A percentile compares a stretch with the other conserved stretches of the same genome.
phyloP scores from a whole-genome alignment of 306 rosid genomes.

The Sechiopsis laciniata region DNA sequence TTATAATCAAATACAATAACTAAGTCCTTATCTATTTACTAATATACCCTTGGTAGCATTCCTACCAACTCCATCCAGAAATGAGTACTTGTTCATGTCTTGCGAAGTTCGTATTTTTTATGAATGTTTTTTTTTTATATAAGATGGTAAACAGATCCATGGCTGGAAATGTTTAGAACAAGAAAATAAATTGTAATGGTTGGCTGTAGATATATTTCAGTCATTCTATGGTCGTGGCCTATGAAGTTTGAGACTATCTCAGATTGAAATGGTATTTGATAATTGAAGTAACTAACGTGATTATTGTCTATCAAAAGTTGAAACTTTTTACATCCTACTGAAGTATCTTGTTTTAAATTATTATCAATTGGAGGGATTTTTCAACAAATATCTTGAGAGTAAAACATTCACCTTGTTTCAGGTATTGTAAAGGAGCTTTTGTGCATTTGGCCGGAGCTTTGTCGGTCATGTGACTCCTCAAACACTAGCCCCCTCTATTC shows the following conservation, averaged over 20 bases:
- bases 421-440: conserved; percentile 70
- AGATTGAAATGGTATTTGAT: background rate
- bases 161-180: background rate
- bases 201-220: background rate
- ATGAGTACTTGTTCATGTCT: background rate
- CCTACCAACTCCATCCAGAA: background rate
- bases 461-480: conserved; percentile 54
- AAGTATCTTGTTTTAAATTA: conserved; percentile 8
- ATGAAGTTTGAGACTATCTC: background rate
- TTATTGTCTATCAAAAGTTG: background rate
- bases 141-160: background rate
- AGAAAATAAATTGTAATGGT: background rate
- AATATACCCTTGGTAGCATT: no score
- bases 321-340: background rate
- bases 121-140: no score
- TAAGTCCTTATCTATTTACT: no score
- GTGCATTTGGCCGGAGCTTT: conserved; percentile 71
- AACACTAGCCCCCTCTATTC: conserved; percentile 88
- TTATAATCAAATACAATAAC: no score
- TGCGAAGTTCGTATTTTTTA: no score
- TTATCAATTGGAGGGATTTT: background rate
- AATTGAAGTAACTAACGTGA: background rate
- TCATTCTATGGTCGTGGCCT: background rate
- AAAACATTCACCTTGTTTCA: conserved; percentile 28
- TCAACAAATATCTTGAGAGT: conserved; percentile 4